phyloP scores from a whole-genome alignment of 2,329 filamentous ascomycete species.

The Botrytis byssoidea region DNA sequence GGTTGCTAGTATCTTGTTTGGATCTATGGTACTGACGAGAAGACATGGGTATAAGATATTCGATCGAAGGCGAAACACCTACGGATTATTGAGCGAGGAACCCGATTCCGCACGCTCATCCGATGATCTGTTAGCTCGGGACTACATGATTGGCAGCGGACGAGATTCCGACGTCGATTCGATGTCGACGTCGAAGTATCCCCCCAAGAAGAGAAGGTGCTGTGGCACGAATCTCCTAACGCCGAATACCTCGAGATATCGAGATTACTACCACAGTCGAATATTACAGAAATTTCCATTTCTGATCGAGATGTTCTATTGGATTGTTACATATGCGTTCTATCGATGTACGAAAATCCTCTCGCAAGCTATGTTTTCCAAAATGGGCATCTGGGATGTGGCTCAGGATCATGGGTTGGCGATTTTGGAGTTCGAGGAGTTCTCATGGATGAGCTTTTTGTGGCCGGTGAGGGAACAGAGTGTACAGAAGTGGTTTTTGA shows the following conservation, averaged over 20 bases:
- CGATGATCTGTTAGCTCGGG: conserved; percentile 34
- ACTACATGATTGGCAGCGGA: conserved; percentile 33
- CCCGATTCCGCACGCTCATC: conserved; percentile 36
- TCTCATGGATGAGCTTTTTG: conserved; percentile 49
- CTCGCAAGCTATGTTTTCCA: conserved; percentile 40
- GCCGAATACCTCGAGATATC: conserved; percentile 61
- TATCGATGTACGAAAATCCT: conserved; percentile 36
- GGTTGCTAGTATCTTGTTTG: conserved; percentile 38
- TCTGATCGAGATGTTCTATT: conserved; percentile 66
- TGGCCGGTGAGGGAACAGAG: conserved; percentile 53
- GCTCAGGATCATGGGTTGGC: conserved; percentile 55
- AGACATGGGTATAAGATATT: conserved; percentile 34
- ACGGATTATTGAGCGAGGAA: conserved; percentile 33
- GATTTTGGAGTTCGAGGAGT: conserved; percentile 55
- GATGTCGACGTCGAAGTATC: conserved; percentile 36
- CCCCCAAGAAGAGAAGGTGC: conserved; percentile 50
- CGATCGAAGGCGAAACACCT: conserved; percentile 20
- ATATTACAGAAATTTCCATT: conserved; percentile 66
- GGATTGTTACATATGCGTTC: conserved; percentile 51
- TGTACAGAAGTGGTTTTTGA: conserved; percentile 57
- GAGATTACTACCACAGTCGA: conserved; percentile 57
- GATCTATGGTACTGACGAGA: conserved; percentile 37
- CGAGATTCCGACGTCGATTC: conserved; percentile 30
- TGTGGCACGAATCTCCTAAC: conserved; percentile 52
- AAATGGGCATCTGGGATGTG: conserved; percentile 51